phyloP scores from a whole-genome alignment of 129 eudicot species.

The Ambrosia artemisiifolia region DNA sequence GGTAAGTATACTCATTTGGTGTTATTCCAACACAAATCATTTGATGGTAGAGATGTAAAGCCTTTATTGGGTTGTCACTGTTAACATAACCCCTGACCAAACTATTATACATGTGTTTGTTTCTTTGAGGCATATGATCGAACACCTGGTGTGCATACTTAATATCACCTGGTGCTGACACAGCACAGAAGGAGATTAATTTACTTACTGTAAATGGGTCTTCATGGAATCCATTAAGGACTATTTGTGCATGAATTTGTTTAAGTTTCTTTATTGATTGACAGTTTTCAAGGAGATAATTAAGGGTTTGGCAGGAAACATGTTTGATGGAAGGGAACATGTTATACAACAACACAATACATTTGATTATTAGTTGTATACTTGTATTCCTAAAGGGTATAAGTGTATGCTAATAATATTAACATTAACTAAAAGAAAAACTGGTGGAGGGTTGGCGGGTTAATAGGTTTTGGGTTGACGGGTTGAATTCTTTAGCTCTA shows the following conservation, averaged over 20 bases:
- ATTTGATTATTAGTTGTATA: too few species aligned
- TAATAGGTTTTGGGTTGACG: too few species aligned
- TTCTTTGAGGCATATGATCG: constrained; percentile 31
- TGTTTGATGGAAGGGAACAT: constrained; percentile 19
- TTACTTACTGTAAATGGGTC: constrained; percentile 33
- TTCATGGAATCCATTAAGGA: constrained; percentile 37
- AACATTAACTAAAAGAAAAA: not conserved
- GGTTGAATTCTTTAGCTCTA: too few species aligned
- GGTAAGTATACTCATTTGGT: constrained; percentile 38
- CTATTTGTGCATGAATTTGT: constrained; percentile 38
- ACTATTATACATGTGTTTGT: constrained; percentile 28
- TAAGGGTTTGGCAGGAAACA: constrained; percentile 34
- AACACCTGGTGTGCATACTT: constrained; percentile 30
- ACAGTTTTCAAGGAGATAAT: constrained; percentile 31
- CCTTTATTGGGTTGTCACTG: not conserved
- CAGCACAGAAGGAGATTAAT: constrained; percentile 28
- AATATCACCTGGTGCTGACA: constrained; percentile 19
- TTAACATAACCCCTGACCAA: constrained; percentile 32
- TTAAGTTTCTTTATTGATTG: constrained; percentile 26
- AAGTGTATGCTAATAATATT: too few species aligned
- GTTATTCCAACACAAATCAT: constrained; percentile 27
- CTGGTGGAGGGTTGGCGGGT: too few species aligned
- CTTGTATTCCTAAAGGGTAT: too few species aligned
- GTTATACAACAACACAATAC: not conserved
- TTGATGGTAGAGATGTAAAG: constrained; percentile 12